Percentiles rank a stretch among this genome's conserved stretches.
Conservation (phyloP, 192 early-diverging fungal species). For the Diversispora eburnea region DNA sequence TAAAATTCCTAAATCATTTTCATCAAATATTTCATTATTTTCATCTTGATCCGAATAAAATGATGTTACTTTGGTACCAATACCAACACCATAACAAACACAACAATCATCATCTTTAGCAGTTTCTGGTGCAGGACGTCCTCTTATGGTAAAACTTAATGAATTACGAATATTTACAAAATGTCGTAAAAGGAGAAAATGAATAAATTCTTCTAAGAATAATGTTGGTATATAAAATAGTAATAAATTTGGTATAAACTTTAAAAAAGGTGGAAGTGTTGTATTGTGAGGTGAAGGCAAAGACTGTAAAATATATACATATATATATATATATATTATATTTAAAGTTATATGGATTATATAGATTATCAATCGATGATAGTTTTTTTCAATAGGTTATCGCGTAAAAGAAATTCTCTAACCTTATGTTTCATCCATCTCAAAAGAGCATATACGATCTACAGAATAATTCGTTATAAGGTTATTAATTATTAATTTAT, state of each 20-base stretch:
- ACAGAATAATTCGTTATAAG: neutral
- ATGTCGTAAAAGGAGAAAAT: constrained; percentile 20
- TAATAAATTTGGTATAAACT: constrained; percentile 13
- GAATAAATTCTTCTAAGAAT: constrained; percentile 16
- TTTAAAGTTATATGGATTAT: too few relatives aligned
- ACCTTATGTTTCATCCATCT: constrained; percentile 22
- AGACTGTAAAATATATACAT: constrained; percentile 1
- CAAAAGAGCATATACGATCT: constrained; percentile 26
- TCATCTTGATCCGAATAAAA: constrained; percentile 1
- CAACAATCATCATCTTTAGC: constrained; percentile 25
- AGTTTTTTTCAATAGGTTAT: too few relatives aligned
- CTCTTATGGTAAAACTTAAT: constrained; percentile 8
- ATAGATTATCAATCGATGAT: too few relatives aligned
- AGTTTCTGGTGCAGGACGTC: neutral
- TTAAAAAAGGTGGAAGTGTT: constrained; percentile 11
- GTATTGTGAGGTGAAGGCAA: constrained; percentile 15
- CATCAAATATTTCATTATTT: neutral
- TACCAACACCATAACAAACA: constrained; percentile 20
- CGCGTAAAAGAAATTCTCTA: neutral
- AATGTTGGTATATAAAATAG: constrained; percentile 7
- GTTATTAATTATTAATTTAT: neutral
- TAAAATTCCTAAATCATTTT: neutral
- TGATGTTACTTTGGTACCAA: neutral
- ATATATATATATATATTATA: too few relatives aligned
- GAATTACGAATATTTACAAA: constrained; percentile 17